Conservation (phyloP, 306 rosid genomes). For the Prunus mume region DNA sequence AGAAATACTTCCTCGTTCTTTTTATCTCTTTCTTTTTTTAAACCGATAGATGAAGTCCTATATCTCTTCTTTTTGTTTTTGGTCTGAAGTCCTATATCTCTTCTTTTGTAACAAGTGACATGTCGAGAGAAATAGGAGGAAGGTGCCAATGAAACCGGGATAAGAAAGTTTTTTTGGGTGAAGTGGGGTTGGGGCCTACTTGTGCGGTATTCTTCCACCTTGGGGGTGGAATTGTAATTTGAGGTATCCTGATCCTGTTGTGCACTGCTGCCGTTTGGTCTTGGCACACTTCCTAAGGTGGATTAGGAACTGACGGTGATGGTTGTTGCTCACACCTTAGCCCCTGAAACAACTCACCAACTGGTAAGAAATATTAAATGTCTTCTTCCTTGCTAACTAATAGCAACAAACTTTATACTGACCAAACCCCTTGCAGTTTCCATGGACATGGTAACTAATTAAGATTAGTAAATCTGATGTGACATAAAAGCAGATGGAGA, state of each 20-base stretch:
- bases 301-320: conserved; percentile 47
- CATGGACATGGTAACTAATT: conserved; percentile 31
- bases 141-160: too few species aligned
- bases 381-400: conserved; percentile 26
- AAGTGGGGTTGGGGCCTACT: conserved; percentile 5
- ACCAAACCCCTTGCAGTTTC: conserved; percentile 25
- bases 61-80: not conserved
- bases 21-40: too few species aligned
- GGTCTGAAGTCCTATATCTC: not conserved
- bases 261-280: conserved; percentile 2
- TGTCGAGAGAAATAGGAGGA: not conserved
- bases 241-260: not conserved
- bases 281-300: conserved; percentile 45
- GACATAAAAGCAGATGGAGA: not conserved
- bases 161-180: not conserved
- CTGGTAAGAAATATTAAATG: not conserved
- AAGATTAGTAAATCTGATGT: not conserved
- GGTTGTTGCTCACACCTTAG: not conserved
- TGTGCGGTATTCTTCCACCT: conserved; percentile 6
- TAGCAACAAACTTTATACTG: conserved; percentile 32
- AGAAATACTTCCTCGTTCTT: too few species aligned
- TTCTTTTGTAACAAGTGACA: not conserved
- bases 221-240: not conserved
- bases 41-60: too few species aligned
- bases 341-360: not conserved